A percentile compares a stretch with the other conserved stretches of the same genome.
Conservation (phyloP, 2,329 filamentous ascomycete genomes). For the Ophiostoma australiae region DNA sequence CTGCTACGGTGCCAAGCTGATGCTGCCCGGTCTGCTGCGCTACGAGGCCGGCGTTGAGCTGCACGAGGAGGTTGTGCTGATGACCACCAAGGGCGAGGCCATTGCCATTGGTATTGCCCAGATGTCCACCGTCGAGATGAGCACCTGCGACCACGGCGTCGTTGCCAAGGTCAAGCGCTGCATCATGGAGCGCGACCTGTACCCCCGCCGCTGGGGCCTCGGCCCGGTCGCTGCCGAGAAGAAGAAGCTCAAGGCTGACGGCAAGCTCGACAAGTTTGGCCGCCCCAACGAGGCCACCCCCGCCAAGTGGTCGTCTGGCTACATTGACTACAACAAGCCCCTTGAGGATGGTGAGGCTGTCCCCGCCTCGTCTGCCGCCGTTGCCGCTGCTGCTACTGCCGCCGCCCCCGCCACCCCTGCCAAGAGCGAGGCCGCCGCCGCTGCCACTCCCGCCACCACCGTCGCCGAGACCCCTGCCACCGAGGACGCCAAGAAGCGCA, state of each 20-base stretch:
- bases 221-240: constrained; percentile 91
- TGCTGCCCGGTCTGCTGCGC: constrained; percentile 91
- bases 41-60: constrained; percentile 61
- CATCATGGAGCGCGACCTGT: constrained; percentile 99
- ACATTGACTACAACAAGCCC: constrained; percentile 78
- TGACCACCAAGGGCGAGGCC: constrained; percentile 98
- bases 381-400: constrained; percentile 42
- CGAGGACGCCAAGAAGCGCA: constrained; percentile 66
- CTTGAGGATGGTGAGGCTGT: constrained; percentile 36
- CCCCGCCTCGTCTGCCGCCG: constrained; percentile 38
- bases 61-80: constrained; percentile 92
- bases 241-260: constrained; percentile 99
- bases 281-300: constrained; percentile 89
- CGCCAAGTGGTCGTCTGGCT: constrained; percentile 84
- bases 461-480: constrained; percentile 30
- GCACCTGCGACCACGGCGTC: constrained; percentile 93
- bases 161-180: constrained; percentile 99
- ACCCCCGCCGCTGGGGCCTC: constrained; percentile 93
- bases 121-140: constrained; percentile 97
- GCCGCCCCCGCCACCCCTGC: constrained; percentile 28
- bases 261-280: constrained; percentile 97
- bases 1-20: constrained; percentile 97
- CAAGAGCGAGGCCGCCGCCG: constrained; percentile 35
- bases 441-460: constrained; percentile 29
- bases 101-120: constrained; percentile 94